A percentile compares a stretch with the other conserved stretches of the same genome.
Evolutionary conservation across 73 alveolate species (phyloP).

Genomic region (Paramecium octaurelia): DNA sequence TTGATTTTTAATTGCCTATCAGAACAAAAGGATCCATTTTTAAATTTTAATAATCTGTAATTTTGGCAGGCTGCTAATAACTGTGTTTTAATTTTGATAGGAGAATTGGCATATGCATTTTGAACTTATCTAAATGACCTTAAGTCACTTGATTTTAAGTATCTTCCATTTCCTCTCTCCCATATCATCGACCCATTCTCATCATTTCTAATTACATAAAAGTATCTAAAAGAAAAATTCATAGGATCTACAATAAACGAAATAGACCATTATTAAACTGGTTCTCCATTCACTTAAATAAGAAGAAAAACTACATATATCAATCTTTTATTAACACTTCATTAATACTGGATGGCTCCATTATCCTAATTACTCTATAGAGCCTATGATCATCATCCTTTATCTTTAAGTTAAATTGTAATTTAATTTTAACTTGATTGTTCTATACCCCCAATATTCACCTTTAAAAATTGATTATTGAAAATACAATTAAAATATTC

Average conservation of each 20-base stretch:
- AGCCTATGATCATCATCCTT: slow-evolving; percentile 23
- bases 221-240: slow-evolving; percentile 14
- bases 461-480: not conserved
- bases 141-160: not conserved
- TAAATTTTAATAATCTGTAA: not conserved
- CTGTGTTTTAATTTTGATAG: not conserved
- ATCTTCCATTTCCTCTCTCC: slow-evolving; percentile 51
- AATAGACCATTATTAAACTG: not conserved
- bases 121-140: not conserved
- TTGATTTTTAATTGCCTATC: not conserved
- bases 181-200: not conserved
- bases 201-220: slow-evolving; percentile 32
- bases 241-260: not conserved
- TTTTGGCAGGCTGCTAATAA: not conserved
- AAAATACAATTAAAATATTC: not conserved
- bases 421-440: slow-evolving; percentile 5
- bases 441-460: slow-evolving; percentile 31
- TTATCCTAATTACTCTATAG: not conserved
- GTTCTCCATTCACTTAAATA: not conserved
- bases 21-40: slow-evolving; percentile 35
- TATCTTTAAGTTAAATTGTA: not conserved
- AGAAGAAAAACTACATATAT: not conserved
- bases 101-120: not conserved
- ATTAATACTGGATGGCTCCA: not conserved
- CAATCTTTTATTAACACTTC: not conserved